Conservation (phyloP, 345 rosid genomes). For the Populus tremula region DNA sequence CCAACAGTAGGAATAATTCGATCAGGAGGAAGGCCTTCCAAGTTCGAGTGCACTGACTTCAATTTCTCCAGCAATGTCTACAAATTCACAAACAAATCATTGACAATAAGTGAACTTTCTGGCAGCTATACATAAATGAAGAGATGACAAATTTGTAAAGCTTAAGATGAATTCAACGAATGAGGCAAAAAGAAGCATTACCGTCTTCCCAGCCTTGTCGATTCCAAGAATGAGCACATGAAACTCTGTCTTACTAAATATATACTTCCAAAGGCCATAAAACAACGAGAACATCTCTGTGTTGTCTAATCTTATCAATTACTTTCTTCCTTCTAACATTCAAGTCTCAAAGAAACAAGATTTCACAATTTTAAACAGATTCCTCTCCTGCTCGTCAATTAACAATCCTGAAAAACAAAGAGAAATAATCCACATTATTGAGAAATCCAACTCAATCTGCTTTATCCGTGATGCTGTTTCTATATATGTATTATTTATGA, state of each 20-base stretch:
- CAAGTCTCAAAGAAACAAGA: neutral
- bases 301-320: slow-evolving; percentile 13
- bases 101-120: neutral
- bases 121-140: neutral
- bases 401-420: slow-evolving; percentile 6
- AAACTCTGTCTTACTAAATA: slow-evolving; percentile 85
- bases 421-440: neutral
- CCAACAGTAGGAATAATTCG: slow-evolving; percentile 98
- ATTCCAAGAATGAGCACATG: slow-evolving; percentile 96
- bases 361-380: neutral
- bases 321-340: slow-evolving; percentile 15
- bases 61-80: slow-evolving; percentile 94
- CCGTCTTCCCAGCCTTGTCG: slow-evolving; percentile 96
- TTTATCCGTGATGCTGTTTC: neutral
- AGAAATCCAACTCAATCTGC: neutral
- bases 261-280: slow-evolving; percentile 83
- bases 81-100: slow-evolving; percentile 12
- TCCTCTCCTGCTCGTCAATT: neutral
- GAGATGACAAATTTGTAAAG: slow-evolving; percentile 2
- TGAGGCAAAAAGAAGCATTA: slow-evolving; percentile 28
- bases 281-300: slow-evolving; percentile 91
- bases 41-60: slow-evolving; percentile 71
- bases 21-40: slow-evolving; percentile 95
- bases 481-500: neutral
- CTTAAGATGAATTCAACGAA: neutral